Evolutionary conservation across 495 filamentous ascomycete species (phyloP), one percentile per base, ranked within the genome.

Genomic region (Aspergillus campestris): DNA sequence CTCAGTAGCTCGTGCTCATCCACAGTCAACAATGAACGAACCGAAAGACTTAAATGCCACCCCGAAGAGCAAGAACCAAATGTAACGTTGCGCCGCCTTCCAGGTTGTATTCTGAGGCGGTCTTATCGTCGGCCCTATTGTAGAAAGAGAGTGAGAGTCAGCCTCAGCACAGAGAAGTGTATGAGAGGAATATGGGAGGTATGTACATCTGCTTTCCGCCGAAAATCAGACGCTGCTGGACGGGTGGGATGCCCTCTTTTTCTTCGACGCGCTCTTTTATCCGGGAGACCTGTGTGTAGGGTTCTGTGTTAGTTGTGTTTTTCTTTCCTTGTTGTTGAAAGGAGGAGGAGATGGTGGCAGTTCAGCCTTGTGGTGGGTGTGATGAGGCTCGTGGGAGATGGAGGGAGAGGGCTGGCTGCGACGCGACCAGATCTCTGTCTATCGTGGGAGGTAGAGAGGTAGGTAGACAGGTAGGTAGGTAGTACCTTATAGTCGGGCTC

Each of bases 191-290:
- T n/a, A n/a, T n/a, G n/a, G 36, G 37, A 32, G 30, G 11, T 31
- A 65, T 80, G 40, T 72, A 96, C 92, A 98, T 95, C 60, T 98
- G 92, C 69, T 98, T 98, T 50, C 92, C 92, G 36, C 89, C 89
- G 58, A 80, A 96, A 60, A 98, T 98, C 40, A 98, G 70, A 31
- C 94, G 82, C 71, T 98, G 92, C 65, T 98, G 92, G 18, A 94
- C 91, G 12, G 92, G 92, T 28, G 92, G 92, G 60, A 98, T 97
- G 24, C 92, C 92, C 65, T 97, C 94, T 62, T 95, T 95, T 70
- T 97, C 92, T 64, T 98, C 92, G 31, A 98, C 92, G 49, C 87
- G 87, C 72, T 97, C 94, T 73, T 98, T 98, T 73, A 98, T 95
- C 53, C 85, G 79, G 35, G 86, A 83, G 56, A 97, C 87, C 89